Evolutionary conservation across 225 moss, liverwort and hornwort species (phyloP).

Genomic region (Pseudisothecium myosuroides): DNA sequence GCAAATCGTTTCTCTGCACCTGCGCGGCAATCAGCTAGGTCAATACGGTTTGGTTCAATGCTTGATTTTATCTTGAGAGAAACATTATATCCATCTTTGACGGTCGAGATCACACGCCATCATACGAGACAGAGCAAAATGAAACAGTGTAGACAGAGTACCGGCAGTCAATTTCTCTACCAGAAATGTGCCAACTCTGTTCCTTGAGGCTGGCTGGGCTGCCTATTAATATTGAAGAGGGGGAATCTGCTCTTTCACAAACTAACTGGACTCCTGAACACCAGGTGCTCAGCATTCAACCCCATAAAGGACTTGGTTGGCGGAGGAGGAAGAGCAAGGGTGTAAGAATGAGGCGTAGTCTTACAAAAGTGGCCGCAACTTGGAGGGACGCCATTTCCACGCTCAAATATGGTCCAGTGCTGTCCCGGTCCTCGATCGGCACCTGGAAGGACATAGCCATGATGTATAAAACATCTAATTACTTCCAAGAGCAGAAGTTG

Average conservation of each 20-base stretch:
- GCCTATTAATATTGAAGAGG: neutral
- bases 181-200: neutral
- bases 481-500: neutral
- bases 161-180: neutral
- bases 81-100: neutral
- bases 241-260: neutral
- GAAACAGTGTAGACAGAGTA: neutral
- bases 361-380: constrained; percentile 12
- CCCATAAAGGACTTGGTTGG: neutral
- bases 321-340: neutral
- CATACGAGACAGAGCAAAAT: neutral
- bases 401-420: neutral
- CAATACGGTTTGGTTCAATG: neutral
- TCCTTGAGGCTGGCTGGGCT: neutral
- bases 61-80: neutral
- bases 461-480: neutral
- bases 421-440: neutral
- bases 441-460: neutral
- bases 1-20: constrained; percentile 7
- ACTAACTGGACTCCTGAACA: neutral
- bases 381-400: constrained; percentile 13
- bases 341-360: neutral
- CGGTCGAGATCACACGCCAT: neutral
- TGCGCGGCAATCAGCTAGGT: neutral
- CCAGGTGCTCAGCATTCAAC: neutral